Conservation (phyloP, 2,329 filamentous ascomycete species). For the Phoma herbarum region DNA sequence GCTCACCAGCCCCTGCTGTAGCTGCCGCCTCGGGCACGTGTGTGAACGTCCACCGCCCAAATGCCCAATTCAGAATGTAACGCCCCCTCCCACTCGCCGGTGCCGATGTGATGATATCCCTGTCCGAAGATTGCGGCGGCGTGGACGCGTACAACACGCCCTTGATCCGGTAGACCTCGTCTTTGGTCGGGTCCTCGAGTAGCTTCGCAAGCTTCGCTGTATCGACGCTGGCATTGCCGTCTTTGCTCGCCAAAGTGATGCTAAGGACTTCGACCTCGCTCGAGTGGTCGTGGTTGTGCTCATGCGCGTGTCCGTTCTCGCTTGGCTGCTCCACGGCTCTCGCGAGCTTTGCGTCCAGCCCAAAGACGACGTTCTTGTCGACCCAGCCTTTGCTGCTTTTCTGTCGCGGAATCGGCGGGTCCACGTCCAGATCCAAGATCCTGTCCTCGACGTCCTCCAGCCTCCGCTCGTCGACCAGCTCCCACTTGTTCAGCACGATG, state of each 20-base stretch:
- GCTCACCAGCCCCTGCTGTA: constrained; percentile 56
- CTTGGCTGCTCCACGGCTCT: constrained; percentile 56
- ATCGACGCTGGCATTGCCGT: constrained; percentile 65
- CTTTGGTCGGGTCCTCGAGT: constrained; percentile 79
- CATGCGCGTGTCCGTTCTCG: constrained; percentile 62
- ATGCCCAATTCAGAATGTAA: constrained; percentile 98
- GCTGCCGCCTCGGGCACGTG: constrained; percentile 54
- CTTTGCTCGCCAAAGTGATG: constrained; percentile 66
- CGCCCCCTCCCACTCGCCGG: constrained; percentile 55
- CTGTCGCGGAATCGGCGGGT: constrained; percentile 76
- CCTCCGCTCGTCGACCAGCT: constrained; percentile 73
- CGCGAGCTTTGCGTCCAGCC: constrained; percentile 83
- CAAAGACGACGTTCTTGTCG: constrained; percentile 80
- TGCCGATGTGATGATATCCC: constrained; percentile 31
- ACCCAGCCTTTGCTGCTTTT: constrained; percentile 86
- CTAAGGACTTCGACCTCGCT: constrained; percentile 91
- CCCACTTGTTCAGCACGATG: constrained; percentile 94
- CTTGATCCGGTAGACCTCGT: constrained; percentile 97
- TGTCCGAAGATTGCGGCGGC: constrained; percentile 58
- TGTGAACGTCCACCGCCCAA: constrained; percentile 93
- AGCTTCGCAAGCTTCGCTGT: constrained; percentile 66
- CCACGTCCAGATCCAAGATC: constrained; percentile 80
- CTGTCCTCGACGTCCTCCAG: constrained; percentile 82
- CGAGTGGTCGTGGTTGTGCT: constrained; percentile 71
- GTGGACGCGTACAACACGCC: constrained; percentile 63